Percentiles rank a stretch among this genome's conserved stretches.
These are phyloP conservation scores for Tricholoma hemisulphureum DNA, from an alignment of 768 basidiomycete genomes.

Conservation along the genomic window DNA sequence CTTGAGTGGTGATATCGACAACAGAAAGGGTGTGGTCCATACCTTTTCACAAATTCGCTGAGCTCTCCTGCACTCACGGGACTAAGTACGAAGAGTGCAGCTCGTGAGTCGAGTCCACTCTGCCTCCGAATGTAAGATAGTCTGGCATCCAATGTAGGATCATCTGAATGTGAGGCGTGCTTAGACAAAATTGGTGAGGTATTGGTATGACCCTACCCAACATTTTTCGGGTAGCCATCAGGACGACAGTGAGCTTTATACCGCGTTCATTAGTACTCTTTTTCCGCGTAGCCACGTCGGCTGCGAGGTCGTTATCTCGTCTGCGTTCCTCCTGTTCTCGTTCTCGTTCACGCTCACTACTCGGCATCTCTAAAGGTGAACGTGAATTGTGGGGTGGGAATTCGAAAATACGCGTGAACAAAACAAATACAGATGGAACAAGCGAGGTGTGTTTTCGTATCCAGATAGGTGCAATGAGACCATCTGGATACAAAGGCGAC, in stretches of 20 bases:
- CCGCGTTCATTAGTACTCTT: constrained; percentile 78
- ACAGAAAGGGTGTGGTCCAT: constrained; percentile 2
- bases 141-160: constrained; percentile 77
- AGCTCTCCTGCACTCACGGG: constrained; percentile 87
- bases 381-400: constrained; percentile 41
- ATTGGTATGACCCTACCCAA: constrained; percentile 54
- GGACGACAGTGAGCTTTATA: constrained; percentile 91
- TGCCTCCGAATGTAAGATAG: constrained; percentile 86
- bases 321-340: constrained; percentile 66
- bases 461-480: constrained; percentile 97
- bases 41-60: constrained; percentile 87
- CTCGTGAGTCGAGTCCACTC: constrained; percentile 86
- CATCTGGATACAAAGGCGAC: constrained; percentile 92
- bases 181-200: background rate
- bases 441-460: constrained; percentile 92
- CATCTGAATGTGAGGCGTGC: constrained; percentile 50
- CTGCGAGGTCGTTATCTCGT: constrained; percentile 73
- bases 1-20: background rate
- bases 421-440: constrained; percentile 89
- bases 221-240: constrained; percentile 85
- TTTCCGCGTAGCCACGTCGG: constrained; percentile 78
- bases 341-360: constrained; percentile 54
- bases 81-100: constrained; percentile 91
- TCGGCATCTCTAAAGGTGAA: constrained; percentile 55
- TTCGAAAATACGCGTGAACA: constrained; percentile 86